These are phyloP conservation scores for Hansenula lynferdii DNA, from an alignment of 1,139 yeast species.

Conservation along the genomic window DNA sequence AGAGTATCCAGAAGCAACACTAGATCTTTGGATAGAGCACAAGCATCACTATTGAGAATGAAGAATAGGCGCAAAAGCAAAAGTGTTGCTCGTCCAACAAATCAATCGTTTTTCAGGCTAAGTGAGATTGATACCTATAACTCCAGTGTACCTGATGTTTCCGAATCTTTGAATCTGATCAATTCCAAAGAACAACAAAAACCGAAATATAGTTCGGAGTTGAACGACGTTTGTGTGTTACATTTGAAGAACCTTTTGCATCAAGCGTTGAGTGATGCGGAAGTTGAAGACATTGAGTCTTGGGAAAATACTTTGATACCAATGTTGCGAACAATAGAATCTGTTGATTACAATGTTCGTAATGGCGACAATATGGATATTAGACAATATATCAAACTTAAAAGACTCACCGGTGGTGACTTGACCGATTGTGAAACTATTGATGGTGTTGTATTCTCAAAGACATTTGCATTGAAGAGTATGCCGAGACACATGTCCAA, in stretches of 20 bases:
- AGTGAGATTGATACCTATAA: conserved; percentile 8
- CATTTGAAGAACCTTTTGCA: conserved; percentile 31
- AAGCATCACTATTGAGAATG: conserved; percentile 62
- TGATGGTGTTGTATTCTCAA: conserved; percentile 83
- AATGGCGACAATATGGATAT: conserved; percentile 78
- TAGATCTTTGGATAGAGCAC: conserved; percentile 58
- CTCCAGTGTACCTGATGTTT: conserved; percentile 9
- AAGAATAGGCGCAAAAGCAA: conserved; percentile 54
- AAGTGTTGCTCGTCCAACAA: conserved; percentile 28
- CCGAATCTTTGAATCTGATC: background rate
- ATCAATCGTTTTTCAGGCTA: conserved; percentile 7
- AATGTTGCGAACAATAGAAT: conserved; percentile 39
- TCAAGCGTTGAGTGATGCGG: conserved; percentile 71
- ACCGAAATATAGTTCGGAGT: conserved; percentile 18
- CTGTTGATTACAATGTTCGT: conserved; percentile 48
- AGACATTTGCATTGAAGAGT: conserved; percentile 71
- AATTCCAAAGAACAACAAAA: background rate
- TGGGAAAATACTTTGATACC: conserved; percentile 49
- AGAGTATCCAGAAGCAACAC: conserved; percentile 31
- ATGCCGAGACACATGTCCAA: conserved; percentile 63
- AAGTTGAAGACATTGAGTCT: conserved; percentile 48
- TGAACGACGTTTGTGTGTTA: conserved; percentile 29
- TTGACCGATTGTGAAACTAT: conserved; percentile 58
- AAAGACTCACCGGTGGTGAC: conserved; percentile 74
- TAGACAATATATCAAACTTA: conserved; percentile 81